These are phyloP conservation scores for Thermomyces lanuginosus DNA, from an alignment of 2,329 filamentous ascomycete genomes.

Conservation along the genomic window DNA sequence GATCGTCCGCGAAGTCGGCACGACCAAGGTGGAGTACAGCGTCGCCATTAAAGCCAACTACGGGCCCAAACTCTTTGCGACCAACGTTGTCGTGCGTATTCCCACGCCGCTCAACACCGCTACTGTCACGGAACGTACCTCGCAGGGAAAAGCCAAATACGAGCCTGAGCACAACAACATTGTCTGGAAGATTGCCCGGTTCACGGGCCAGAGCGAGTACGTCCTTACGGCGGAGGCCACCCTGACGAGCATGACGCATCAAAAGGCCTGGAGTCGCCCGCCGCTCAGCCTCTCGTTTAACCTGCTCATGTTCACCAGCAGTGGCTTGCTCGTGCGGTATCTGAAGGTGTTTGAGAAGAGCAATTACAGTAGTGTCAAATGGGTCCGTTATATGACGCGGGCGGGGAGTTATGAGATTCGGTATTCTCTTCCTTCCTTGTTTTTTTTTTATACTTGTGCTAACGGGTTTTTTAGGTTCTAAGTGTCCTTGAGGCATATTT, in stretches of 20 bases:
- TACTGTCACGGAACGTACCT: constrained; percentile 78
- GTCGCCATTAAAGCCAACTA: constrained; percentile 97
- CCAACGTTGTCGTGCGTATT: constrained; percentile 86
- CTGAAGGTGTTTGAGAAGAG: constrained; percentile 98
- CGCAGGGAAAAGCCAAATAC: constrained; percentile 94
- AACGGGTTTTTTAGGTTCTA: constrained; percentile 2
- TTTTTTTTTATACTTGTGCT: neutral
- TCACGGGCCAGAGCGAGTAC: constrained; percentile 93
- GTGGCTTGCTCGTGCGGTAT: constrained; percentile 78
- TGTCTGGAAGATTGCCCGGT: constrained; percentile 97
- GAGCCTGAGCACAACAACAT: constrained; percentile 97
- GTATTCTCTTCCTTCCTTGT: constrained; percentile 25
- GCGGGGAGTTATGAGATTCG: constrained; percentile 95
- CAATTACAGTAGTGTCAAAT: constrained; percentile 97
- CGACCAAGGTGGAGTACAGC: constrained; percentile 96
- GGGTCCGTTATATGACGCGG: constrained; percentile 97
- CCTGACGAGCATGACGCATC: constrained; percentile 91
- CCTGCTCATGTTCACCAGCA: constrained; percentile 95
- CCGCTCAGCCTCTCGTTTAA: constrained; percentile 85
- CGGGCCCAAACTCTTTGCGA: constrained; percentile 87
- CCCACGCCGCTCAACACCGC: constrained; percentile 95
- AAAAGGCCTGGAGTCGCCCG: constrained; percentile 90
- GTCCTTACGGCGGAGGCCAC: constrained; percentile 88
- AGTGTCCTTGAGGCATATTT: neutral
- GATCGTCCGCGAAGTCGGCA: constrained; percentile 93